Conservation (phyloP, 1,284 basidiomycete genomes). For the Malassezia dermatis region DNA sequence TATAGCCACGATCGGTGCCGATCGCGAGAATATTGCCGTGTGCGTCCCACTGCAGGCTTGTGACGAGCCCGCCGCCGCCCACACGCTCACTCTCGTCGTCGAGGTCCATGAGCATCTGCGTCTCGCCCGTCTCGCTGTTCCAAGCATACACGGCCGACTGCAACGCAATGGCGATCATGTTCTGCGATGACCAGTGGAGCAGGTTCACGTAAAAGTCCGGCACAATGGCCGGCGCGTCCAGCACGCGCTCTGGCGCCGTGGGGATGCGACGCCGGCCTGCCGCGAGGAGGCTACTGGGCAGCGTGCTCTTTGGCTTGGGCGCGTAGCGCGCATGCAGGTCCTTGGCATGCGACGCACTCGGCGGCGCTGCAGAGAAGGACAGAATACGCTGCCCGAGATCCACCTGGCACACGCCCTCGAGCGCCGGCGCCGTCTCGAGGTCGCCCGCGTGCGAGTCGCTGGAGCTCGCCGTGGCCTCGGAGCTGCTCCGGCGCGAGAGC, state of each 20-base stretch:
- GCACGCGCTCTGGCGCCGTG: conserved; percentile 72
- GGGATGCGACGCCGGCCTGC: conserved; percentile 63
- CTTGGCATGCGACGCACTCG: conserved; percentile 40
- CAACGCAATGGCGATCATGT: conserved; percentile 52
- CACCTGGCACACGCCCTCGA: conserved; percentile 40
- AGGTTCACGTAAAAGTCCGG: conserved; percentile 98
- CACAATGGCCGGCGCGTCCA: conserved; percentile 87
- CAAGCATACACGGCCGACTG: conserved; percentile 52
- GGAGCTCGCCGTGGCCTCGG: background rate
- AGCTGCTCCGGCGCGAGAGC: conserved; percentile 7
- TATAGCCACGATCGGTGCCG: conserved; percentile 70
- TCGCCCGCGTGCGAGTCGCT: conserved; percentile 20
- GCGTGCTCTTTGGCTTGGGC: conserved; percentile 29
- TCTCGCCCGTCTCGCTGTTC: conserved; percentile 79
- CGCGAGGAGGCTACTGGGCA: conserved; percentile 37
- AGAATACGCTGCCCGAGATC: conserved; percentile 49
- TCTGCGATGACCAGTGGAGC: conserved; percentile 74
- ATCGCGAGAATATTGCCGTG: conserved; percentile 80
- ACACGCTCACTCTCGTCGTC: conserved; percentile 36
- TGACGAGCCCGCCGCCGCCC: conserved; percentile 53
- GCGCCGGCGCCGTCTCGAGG: conserved; percentile 22
- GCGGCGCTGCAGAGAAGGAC: conserved; percentile 50
- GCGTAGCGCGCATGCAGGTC: conserved; percentile 43
- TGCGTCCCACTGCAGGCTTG: conserved; percentile 71
- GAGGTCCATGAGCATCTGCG: conserved; percentile 57